Evolutionary conservation across 768 basidiomycete genomes (phyloP), one percentile per base, ranked within the genome.

Genomic region (Asterophora lycoperdoides): DNA sequence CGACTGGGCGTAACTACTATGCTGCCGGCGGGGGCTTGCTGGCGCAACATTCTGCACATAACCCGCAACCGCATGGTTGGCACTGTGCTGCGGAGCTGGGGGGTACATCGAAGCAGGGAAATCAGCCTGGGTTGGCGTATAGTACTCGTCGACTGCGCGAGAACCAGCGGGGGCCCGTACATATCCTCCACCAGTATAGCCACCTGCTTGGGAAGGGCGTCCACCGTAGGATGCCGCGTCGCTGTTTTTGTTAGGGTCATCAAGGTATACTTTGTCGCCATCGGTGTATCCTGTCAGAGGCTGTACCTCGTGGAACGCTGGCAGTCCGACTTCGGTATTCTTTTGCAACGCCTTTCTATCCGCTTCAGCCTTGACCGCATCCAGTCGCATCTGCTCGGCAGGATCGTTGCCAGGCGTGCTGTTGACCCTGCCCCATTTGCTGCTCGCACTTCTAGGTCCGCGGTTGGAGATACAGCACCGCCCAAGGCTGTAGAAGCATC

Each of bases 401-500:
- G 81, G 77, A 23, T 53, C 43, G 32, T 65, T 53, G 28, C 68
- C 49, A 44, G 38, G 41, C 29, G 59, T 68, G 18, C 64, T 66
- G 37, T 71, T 64, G 19, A 64, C 66, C 13, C 60, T 69, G 41
- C 71, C 69, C 57, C 70, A 70, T 29, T 71, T 71, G 26, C 62
- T 64, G 36, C 64, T 65, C 20, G 69, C 64, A 38, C 65, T 66
- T 20, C 69, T 66, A 10, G 69, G 71, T 35, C 60, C 46, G 42
- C 82, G 77, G 23, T 78, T 77, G 29, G 69, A 72, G n/a, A 92
- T 76, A 61, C 93, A 95, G 56, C 93, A 93, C 50, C 88, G 76
- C 13, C 94, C 93, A 34, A 92, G 58, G 2, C 84, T 78, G 61
- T 82, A 95, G 71, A 92, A 84, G 64, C 92, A 95, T 10, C 92